A percentile compares a stretch with the other conserved stretches of the same genome.
Conservation (phyloP, 202 grass and related monocot species). For the Panicum hallii region DNA sequence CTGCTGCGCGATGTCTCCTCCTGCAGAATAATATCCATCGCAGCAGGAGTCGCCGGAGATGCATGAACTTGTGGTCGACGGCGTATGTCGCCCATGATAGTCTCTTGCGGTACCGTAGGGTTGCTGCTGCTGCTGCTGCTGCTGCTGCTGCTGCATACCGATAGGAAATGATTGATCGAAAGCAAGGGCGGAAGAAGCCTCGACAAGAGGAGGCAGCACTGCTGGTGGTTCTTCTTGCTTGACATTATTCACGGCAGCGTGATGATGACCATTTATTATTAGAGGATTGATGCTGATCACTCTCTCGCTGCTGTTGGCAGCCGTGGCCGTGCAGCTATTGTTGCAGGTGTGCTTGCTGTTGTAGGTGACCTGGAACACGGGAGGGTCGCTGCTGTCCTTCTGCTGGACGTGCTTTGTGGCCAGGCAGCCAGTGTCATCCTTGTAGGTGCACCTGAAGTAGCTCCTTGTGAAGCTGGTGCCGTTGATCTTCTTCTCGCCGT, state of each 20-base stretch:
- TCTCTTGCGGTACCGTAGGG: background rate
- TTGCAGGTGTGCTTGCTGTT: conserved; percentile 3
- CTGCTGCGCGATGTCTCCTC: background rate
- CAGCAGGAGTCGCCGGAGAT: background rate
- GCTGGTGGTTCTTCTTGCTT: background rate
- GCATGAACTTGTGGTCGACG: background rate
- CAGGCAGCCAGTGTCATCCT: conserved; percentile 40
- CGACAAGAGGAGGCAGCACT: background rate
- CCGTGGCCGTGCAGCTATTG: background rate
- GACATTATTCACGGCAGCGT: background rate
- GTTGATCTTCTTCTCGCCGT: conserved; percentile 59
- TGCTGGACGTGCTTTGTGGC: conserved; percentile 51
- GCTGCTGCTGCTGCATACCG: too few species aligned
- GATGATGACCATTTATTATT: too few species aligned
- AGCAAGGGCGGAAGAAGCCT: background rate
- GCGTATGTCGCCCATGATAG: too few species aligned
- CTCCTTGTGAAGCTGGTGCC: conserved; percentile 24
- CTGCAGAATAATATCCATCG: background rate
- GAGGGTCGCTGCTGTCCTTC: background rate
- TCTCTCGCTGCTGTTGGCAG: too few species aligned
- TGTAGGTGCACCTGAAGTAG: conserved; percentile 69
- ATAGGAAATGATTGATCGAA: background rate
- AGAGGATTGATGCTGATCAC: too few species aligned
- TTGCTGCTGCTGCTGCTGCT: too few species aligned
- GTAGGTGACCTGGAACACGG: conserved; percentile 22